These are phyloP conservation scores for Pueraria montana DNA, from an alignment of 306 rosid species.

Conservation along the genomic window DNA sequence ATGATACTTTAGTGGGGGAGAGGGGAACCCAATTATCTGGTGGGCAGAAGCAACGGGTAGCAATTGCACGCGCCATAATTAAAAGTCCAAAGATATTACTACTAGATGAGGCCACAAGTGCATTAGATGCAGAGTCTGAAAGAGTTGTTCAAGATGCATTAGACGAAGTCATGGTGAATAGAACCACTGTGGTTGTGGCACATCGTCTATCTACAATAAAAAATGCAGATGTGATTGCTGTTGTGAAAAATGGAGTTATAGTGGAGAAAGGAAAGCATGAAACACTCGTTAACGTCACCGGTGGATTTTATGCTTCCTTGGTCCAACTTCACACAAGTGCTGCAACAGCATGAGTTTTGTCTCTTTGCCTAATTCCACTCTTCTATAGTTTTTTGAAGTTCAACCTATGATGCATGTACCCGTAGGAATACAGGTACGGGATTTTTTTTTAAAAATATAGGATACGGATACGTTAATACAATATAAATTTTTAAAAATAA, in stretches of 20 bases:
- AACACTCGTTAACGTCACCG: constrained; percentile 63
- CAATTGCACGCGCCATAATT: constrained; percentile 85
- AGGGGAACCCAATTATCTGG: constrained; percentile 88
- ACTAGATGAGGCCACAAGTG: constrained; percentile 92
- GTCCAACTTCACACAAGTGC: constrained; percentile 75
- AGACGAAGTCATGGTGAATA: constrained; percentile 77
- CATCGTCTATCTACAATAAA: constrained; percentile 86
- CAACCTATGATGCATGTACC: no score
- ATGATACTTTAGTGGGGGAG: constrained; percentile 85
- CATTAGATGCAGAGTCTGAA: constrained; percentile 87
- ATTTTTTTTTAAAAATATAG: no score
- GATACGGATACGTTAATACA: no score
- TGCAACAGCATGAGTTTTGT: constrained; percentile 52
- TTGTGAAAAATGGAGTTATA: constrained; percentile 85
- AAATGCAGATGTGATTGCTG: constrained; percentile 87
- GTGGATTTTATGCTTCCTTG: constrained; percentile 86
- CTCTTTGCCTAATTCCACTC: neutral
- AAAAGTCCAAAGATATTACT: constrained; percentile 83
- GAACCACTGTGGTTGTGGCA: constrained; percentile 88
- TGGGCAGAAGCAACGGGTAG: constrained; percentile 88
- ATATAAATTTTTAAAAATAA: no score
- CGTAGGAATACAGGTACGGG: no score
- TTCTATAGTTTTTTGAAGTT: constrained; percentile 19
- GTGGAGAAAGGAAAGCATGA: constrained; percentile 92
- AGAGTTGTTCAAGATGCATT: constrained; percentile 92